Percentiles rank a stretch among this genome's conserved stretches.
These are phyloP conservation scores for Camellia oleifera DNA, from an alignment of 179 eudicot genomes.

Conservation along the genomic window DNA sequence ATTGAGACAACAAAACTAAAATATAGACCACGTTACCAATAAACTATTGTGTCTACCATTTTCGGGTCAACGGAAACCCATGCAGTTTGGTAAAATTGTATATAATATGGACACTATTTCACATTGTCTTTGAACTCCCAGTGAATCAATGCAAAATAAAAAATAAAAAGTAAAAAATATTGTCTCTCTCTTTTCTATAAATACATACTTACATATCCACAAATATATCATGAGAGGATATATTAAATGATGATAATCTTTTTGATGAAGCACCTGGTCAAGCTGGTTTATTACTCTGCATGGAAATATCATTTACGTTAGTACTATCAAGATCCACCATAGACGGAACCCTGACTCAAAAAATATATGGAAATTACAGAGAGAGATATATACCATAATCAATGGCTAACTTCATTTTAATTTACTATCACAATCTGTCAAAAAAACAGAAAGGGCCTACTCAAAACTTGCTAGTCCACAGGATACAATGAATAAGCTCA, in stretches of 20 bases:
- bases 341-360: neutral
- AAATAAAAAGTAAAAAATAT: too few relatives aligned
- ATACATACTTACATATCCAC: neutral
- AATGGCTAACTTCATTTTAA: neutral
- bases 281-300: neutral
- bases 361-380: neutral
- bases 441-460: neutral
- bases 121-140: too few relatives aligned
- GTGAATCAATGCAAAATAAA: too few relatives aligned
- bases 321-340: slow-evolving; percentile 8
- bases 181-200: too few relatives aligned
- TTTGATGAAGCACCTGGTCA: neutral
- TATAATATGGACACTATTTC: too few relatives aligned
- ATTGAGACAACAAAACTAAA: neutral
- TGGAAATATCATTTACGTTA: neutral
- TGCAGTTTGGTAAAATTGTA: neutral
- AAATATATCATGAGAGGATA: neutral
- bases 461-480: neutral
- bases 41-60: neutral
- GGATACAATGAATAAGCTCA: neutral
- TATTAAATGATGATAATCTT: neutral
- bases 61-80: slow-evolving; percentile 16
- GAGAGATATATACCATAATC: neutral
- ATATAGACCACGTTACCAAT: neutral
- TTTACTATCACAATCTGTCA: too few relatives aligned